Evolutionary conservation across 768 basidiomycete species (phyloP).

Genomic region (Galerina marginata): DNA sequence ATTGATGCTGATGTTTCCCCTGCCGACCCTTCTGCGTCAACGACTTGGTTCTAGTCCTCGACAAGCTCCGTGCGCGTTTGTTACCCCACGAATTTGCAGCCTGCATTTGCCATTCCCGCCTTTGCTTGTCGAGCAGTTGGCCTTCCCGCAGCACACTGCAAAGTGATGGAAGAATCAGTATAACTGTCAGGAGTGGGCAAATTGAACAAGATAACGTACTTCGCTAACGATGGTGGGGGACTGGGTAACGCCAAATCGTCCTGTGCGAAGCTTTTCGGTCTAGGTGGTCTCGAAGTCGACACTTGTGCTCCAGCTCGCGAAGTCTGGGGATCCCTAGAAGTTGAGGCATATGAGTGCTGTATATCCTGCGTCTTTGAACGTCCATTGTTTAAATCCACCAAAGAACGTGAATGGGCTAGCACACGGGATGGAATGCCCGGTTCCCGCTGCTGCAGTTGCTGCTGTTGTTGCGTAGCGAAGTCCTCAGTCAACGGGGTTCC

Average conservation of each 20-base stretch:
- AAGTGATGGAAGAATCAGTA: conserved; percentile 5
- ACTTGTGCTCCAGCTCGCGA: conserved; percentile 7
- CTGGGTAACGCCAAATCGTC: conserved; percentile 64
- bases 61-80: conserved; percentile 62
- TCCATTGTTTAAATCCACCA: conserved; percentile 40
- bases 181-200: conserved; percentile 1
- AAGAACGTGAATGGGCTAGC: conserved; percentile 52
- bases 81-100: conserved; percentile 71
- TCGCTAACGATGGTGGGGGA: conserved; percentile 62
- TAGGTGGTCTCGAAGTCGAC: conserved; percentile 28
- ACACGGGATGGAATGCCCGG: conserved; percentile 49
- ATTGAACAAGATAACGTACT: conserved; percentile 37
- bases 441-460: conserved; percentile 18
- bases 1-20: conserved; percentile 28
- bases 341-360: conserved; percentile 8
- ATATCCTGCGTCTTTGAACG: conserved; percentile 18
- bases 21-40: conserved; percentile 43
- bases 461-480: conserved; percentile 21
- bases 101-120: conserved; percentile 68
- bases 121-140: conserved; percentile 62
- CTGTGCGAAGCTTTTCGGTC: conserved; percentile 65
- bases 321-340: conserved; percentile 4
- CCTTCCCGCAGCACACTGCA: conserved; percentile 72
- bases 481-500: conserved; percentile 42
- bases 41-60: conserved; percentile 67